These are phyloP conservation scores for Umbelopsis sp. DNA, from an alignment of 192 early-diverging fungal species.

Conservation along the genomic window DNA sequence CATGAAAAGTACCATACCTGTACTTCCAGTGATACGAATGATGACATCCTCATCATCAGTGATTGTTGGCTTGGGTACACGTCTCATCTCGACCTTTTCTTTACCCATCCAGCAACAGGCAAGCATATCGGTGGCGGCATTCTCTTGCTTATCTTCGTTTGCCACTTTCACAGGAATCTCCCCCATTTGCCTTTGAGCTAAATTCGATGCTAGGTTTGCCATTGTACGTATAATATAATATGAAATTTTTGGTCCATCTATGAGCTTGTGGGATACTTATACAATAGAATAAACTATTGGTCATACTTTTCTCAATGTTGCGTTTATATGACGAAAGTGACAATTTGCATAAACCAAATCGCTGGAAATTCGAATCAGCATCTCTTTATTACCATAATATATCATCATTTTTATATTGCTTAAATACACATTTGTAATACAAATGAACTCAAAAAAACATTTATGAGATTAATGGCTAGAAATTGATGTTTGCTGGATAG, in stretches of 20 bases:
- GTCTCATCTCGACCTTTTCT: constrained; percentile 32
- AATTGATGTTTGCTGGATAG: no score
- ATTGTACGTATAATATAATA: not conserved
- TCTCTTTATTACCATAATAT: no score
- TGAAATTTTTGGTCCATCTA: not conserved
- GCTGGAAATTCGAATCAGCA: not conserved
- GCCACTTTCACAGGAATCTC: constrained; percentile 27
- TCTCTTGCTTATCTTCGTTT: constrained; percentile 32
- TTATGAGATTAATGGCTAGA: no score
- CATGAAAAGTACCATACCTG: constrained; percentile 31
- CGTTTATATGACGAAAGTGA: not conserved
- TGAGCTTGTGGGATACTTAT: not conserved
- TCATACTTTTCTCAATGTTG: not conserved
- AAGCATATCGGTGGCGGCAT: constrained; percentile 21
- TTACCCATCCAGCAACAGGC: constrained; percentile 36
- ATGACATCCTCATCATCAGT: constrained; percentile 49
- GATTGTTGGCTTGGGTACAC: constrained; percentile 41
- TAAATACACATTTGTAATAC: no score
- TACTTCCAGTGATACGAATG: constrained; percentile 41
- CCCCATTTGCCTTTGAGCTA: constrained; percentile 22
- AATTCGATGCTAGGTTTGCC: constrained; percentile 29
- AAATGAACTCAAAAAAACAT: no score
- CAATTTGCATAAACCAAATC: not conserved
- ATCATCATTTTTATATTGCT: no score
- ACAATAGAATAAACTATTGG: not conserved